Evolutionary conservation across 2,329 filamentous ascomycete species (phyloP).

Genomic region (Exophiala dermatitidis): DNA sequence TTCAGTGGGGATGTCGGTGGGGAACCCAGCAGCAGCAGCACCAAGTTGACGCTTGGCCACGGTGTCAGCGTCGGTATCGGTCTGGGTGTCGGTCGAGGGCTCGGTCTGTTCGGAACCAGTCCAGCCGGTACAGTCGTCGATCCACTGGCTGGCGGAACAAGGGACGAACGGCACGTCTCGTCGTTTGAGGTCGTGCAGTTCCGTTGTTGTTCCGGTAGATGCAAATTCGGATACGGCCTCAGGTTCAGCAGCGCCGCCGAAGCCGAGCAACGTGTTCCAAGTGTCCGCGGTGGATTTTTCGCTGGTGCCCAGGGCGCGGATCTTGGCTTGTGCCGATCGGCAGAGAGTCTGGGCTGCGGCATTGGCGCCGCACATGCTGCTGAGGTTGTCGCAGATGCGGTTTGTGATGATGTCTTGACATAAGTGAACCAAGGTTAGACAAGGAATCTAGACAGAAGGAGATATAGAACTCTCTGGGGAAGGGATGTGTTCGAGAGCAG

Average conservation of each 20-base stretch:
- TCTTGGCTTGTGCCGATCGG: constrained; percentile 46
- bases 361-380: constrained; percentile 59
- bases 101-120: background rate
- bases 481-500: too few species aligned
- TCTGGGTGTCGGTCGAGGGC: too few species aligned
- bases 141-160: constrained; percentile 14
- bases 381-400: constrained; percentile 62
- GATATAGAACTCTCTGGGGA: too few species aligned
- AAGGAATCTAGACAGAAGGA: too few species aligned
- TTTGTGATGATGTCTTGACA: constrained; percentile 58
- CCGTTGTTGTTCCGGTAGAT: too few species aligned
- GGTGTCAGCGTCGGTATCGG: background rate
- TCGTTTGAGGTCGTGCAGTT: background rate
- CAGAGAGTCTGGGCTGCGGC: constrained; percentile 52
- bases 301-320: constrained; percentile 39
- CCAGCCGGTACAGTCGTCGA: constrained; percentile 21
- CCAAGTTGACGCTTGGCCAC: background rate
- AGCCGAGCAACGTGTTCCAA: constrained; percentile 37
- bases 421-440: too few species aligned
- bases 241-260: constrained; percentile 23
- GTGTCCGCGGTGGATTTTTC: constrained; percentile 37
- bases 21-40: background rate
- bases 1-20: too few species aligned
- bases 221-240: background rate
- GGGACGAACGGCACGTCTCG: constrained; percentile 1